Conservation (phyloP, 768 basidiomycete genomes). For the Xerocomellus intermedius region DNA sequence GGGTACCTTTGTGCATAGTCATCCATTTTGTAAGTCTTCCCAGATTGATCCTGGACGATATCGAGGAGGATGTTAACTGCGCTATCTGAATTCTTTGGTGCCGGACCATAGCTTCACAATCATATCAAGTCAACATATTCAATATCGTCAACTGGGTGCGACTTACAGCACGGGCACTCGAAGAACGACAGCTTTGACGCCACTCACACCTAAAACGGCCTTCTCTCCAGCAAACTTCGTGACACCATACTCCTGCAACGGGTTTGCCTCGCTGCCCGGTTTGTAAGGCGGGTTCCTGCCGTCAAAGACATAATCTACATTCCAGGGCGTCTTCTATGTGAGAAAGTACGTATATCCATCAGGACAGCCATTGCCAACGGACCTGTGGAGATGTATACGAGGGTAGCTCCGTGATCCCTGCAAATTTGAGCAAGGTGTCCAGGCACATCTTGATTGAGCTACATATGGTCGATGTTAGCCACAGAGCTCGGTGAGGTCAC, state of each 20-base stretch:
- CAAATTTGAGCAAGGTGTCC: slow-evolving; percentile 68
- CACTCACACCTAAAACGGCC: slow-evolving; percentile 60
- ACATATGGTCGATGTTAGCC: slow-evolving; percentile 4
- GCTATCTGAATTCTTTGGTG: slow-evolving; percentile 79
- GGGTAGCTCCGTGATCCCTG: slow-evolving; percentile 55
- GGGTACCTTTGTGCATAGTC: slow-evolving; percentile 92
- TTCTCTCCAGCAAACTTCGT: slow-evolving; percentile 88
- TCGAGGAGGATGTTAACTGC: slow-evolving; percentile 90
- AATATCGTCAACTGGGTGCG: background rate
- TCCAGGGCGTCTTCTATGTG: slow-evolving; percentile 4
- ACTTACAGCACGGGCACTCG: slow-evolving; percentile 87
- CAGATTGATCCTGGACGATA: slow-evolving; percentile 81
- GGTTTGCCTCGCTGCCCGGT: slow-evolving; percentile 70
- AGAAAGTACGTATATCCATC: background rate
- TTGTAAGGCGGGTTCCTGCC: slow-evolving; percentile 90
- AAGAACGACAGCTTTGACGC: slow-evolving; percentile 64
- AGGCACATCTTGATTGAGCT: slow-evolving; percentile 84
- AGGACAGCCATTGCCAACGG: background rate
- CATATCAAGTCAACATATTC: background rate
- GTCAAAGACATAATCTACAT: slow-evolving; percentile 90
- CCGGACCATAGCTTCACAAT: slow-evolving; percentile 76
- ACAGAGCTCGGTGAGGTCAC: background rate
- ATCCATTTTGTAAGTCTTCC: slow-evolving; percentile 93
- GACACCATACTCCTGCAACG: slow-evolving; percentile 83
- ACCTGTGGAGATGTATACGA: slow-evolving; percentile 95